A percentile compares a stretch with the other conserved stretches of the same genome.
Evolutionary conservation across 1,139 yeast genomes (phyloP).

Genomic region (Scheffersomyces cryptocercus): DNA sequence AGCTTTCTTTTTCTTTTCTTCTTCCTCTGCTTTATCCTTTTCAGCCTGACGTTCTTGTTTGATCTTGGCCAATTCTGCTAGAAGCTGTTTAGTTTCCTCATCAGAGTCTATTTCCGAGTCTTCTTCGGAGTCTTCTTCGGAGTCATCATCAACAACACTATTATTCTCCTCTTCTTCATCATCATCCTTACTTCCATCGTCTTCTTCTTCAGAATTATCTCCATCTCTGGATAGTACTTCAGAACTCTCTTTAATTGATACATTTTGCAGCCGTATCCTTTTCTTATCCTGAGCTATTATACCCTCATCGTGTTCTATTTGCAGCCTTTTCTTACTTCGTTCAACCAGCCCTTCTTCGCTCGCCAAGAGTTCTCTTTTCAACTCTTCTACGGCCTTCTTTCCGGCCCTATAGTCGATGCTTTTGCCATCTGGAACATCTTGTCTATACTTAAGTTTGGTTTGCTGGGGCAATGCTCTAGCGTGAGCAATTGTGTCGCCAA

Average conservation of each 20-base stretch:
- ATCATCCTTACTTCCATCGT: slow-evolving; percentile 3
- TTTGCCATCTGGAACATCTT: slow-evolving; percentile 28
- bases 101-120: slow-evolving; percentile 21
- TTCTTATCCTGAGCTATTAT: background rate
- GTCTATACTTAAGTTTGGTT: slow-evolving; percentile 61
- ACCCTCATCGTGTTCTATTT: slow-evolving; percentile 1
- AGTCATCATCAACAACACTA: background rate
- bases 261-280: slow-evolving; percentile 3
- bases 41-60: slow-evolving; percentile 42
- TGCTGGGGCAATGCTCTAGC: slow-evolving; percentile 74
- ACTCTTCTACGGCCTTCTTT: slow-evolving; percentile 14
- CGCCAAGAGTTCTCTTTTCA: slow-evolving; percentile 22
- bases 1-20: slow-evolving; percentile 19
- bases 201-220: slow-evolving; percentile 6
- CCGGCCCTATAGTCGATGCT: slow-evolving; percentile 10
- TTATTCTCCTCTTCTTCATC: slow-evolving; percentile 2
- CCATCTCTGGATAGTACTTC: slow-evolving; percentile 6
- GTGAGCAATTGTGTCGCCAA: slow-evolving; percentile 55
- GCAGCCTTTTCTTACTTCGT: background rate
- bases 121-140: slow-evolving; percentile 4
- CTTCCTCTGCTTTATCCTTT: slow-evolving; percentile 29
- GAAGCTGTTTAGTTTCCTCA: slow-evolving; percentile 37
- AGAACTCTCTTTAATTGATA: slow-evolving; percentile 10
- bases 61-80: slow-evolving; percentile 57
- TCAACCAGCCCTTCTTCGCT: slow-evolving; percentile 13